These are phyloP conservation scores for Salix arbutifolia DNA, from an alignment of 345 rosid genomes.

Conservation along the genomic window DNA sequence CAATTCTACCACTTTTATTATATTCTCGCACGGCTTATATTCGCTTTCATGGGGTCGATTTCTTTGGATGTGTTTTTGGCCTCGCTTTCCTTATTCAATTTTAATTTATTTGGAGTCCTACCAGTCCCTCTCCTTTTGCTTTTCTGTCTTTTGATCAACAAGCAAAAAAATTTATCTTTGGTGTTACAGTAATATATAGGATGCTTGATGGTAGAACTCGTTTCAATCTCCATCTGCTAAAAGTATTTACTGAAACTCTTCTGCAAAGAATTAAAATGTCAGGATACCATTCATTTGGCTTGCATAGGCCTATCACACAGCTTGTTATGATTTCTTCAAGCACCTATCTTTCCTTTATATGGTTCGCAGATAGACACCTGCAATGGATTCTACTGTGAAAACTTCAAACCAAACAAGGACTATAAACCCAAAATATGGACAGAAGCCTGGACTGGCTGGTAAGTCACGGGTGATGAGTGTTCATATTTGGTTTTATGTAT, in stretches of 20 bases:
- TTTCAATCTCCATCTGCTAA: no score
- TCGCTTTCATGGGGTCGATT: neutral
- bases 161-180: neutral
- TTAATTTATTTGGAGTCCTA: neutral
- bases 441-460: constrained; percentile 40
- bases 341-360: neutral
- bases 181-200: neutral
- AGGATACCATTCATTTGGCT: neutral
- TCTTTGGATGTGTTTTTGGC: neutral
- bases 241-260: neutral
- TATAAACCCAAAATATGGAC: constrained; percentile 47
- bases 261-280: neutral
- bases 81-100: neutral
- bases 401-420: constrained; percentile 36
- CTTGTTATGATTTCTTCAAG: neutral
- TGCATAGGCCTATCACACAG: neutral
- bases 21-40: neutral
- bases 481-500: no score
- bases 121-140: neutral
- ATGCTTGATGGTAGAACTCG: neutral
- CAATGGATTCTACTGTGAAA: constrained; percentile 45
- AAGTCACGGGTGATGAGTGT: neutral
- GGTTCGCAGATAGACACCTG: constrained; percentile 33
- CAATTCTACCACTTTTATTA: neutral
- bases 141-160: neutral